phyloP scores from a whole-genome alignment of 371 early-diverging fungal species.

The Choanephora cucurbitarum region DNA sequence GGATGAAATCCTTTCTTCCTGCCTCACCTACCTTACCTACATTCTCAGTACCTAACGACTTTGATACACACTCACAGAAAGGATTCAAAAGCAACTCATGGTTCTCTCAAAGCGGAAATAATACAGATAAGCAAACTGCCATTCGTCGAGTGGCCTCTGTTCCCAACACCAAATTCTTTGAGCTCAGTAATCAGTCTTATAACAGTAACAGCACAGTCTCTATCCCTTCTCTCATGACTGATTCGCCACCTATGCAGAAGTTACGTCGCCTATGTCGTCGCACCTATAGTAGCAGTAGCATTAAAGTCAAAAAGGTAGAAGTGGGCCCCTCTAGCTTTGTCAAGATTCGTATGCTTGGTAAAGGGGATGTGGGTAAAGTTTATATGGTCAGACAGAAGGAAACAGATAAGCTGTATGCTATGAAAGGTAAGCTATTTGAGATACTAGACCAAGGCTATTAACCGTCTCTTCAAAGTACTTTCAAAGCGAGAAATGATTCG shows the following conservation, averaged over 20 bases:
- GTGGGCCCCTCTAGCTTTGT: slow-evolving; percentile 84
- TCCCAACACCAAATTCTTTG: slow-evolving; percentile 37
- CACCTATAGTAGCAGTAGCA: slow-evolving; percentile 75
- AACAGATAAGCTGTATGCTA: slow-evolving; percentile 81
- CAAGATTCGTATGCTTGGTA: slow-evolving; percentile 84
- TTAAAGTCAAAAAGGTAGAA: slow-evolving; percentile 74
- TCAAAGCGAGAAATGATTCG: slow-evolving; percentile 94
- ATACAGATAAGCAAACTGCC: slow-evolving; percentile 24
- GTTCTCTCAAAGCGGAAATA: slow-evolving; percentile 31
- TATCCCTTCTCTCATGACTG: slow-evolving; percentile 20
- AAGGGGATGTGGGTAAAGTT: slow-evolving; percentile 95
- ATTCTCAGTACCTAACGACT: slow-evolving; percentile 37
- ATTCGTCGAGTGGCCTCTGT: slow-evolving; percentile 57
- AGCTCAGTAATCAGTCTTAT: slow-evolving; percentile 15
- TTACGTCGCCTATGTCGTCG: slow-evolving; percentile 35
- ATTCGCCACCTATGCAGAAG: slow-evolving; percentile 15
- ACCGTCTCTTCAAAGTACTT: slow-evolving; percentile 59
- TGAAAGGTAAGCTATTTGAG: slow-evolving; percentile 76
- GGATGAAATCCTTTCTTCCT: slow-evolving; percentile 42
- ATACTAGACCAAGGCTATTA: too few relatives aligned
- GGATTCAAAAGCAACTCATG: slow-evolving; percentile 47
- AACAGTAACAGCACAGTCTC: slow-evolving; percentile 27
- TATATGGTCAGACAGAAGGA: slow-evolving; percentile 88
- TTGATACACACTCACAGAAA: slow-evolving; percentile 33
- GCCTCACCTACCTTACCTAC: slow-evolving; percentile 18